phyloP scores from a whole-genome alignment of 2,329 filamentous ascomycete genomes.

The Amauroascus niger region DNA sequence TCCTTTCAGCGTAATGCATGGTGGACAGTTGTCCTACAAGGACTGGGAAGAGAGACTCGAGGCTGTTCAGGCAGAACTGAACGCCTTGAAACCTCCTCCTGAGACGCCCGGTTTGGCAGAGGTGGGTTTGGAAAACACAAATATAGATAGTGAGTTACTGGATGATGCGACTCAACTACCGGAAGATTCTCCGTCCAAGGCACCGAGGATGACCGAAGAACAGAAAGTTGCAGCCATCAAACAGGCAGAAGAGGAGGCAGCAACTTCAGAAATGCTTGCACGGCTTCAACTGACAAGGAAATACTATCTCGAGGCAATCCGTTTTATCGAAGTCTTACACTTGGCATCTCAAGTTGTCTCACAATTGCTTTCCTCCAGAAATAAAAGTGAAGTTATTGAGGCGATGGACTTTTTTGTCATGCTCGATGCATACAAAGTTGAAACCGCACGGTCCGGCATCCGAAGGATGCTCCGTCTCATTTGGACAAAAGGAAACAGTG shows the following conservation, averaged over 20 bases:
- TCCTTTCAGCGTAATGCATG: conserved; percentile 85
- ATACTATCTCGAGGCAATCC: conserved; percentile 87
- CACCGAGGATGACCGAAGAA: conserved; percentile 63
- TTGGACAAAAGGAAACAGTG: conserved; percentile 98
- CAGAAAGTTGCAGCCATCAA: conserved; percentile 62
- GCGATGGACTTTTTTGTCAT: conserved; percentile 98
- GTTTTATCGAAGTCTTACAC: conserved; percentile 86
- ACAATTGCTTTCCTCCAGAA: conserved; percentile 82
- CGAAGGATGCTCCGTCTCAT: conserved; percentile 92
- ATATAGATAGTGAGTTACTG: conserved; percentile 66
- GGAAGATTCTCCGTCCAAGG: conserved; percentile 54
- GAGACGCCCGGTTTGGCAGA: conserved; percentile 63
- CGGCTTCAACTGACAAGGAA: conserved; percentile 79
- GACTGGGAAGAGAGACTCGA: conserved; percentile 80
- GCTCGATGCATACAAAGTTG: conserved; percentile 89
- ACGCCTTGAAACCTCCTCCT: conserved; percentile 68
- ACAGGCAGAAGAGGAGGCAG: conserved; percentile 77
- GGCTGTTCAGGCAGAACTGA: conserved; percentile 70
- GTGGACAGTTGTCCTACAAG: conserved; percentile 69
- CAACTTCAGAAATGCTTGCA: conserved; percentile 76
- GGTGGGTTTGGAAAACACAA: conserved; percentile 51
- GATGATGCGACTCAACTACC: conserved; percentile 81
- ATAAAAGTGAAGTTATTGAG: conserved; percentile 97
- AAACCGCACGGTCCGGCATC: conserved; percentile 85
- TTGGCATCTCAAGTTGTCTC: conserved; percentile 69